Base-by-base conservation (phyloP, 2,329 filamentous ascomycete species). In the Microdochium trichocladiopsis region DNA sequence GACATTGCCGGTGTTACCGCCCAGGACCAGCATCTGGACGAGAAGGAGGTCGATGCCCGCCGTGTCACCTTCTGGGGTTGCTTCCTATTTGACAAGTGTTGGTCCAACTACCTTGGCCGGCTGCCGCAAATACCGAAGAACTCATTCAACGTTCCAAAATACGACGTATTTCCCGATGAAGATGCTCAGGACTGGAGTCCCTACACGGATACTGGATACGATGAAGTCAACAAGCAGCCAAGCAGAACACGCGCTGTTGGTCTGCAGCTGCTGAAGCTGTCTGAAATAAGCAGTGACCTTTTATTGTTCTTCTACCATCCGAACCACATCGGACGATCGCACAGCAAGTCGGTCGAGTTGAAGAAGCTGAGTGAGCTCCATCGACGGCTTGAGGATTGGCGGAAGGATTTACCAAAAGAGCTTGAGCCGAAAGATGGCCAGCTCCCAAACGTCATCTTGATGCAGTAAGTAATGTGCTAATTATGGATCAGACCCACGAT, bases 41-140 rank as follows among this genome's bases (percentile, higher is more conserved):
- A 96, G 53, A 80, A 88, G 48, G 93, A 96, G 67, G 81, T 95
- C 37, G 94, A 99, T 69, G 92, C 91, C 2, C 79, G 94, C 37
- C 80, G 89, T 51, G 86, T 97, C 43, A 97, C 94, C 0, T 97
- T 96, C 64, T 97, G 94, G 94, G 94, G 94, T 6, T 96, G 92
- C 66, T 97, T 94, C 68, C 72, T 96, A n/a, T 95, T 97, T 66
- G 94, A 99, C 73, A 97, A 96, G 77, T 95, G 90, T 68, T 97
- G 93, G 92, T 96, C 92, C 49, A 97, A 96, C 66, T 97, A 97
- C 61, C 80, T 97, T 24, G 93, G 94, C 48, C 86, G 94, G 45
- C 77, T 96, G 56, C 93, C 94, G 11, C 93, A 96, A 67, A 74
- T 97, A 11, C 86, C 90, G 0, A 85, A 83, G 43, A 83, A 84